Evolutionary conservation across 2,329 filamentous ascomycete genomes (phyloP), one percentile per base, ranked within the genome.

Genomic region (Calonectria pteridis): DNA sequence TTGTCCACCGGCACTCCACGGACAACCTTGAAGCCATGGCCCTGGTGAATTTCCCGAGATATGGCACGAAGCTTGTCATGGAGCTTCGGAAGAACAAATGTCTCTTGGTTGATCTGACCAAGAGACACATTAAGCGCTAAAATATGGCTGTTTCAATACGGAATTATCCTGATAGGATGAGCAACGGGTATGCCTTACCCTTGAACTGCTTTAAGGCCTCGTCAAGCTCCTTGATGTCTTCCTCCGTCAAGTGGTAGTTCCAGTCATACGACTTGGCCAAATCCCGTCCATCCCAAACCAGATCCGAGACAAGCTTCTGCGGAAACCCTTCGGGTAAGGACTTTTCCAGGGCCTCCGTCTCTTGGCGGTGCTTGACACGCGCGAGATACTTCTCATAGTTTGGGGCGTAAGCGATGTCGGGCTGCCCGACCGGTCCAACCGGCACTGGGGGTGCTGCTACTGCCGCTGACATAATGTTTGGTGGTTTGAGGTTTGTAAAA

Each of bases 11-110:
- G 85, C 1, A 93, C 79, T 13, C 91, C 91, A 10, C 90, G 87
- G 18, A 93, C 79, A 2, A 92, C 89, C 67, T 89, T 89, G 84
- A 93, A 92, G 9, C 91, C 91, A 63, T 88, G 87, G 7, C 90
- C 90, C 29, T 84, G 81, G 80, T 92, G 89, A 4, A 93, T 81
- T 75, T 91, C 89, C 3, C 83, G 78, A 0, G 90, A 90, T 23
- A 91, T 82, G 0, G 82, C 82, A 10, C 89, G 87, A 14, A 93
- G 86, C n/a, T 84, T 85, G 23, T 75, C 64, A n/a, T 77, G 76
- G 3, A 78, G 73, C 14, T 69, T 71, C 0, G 74, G 74, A 6
- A 78, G 43, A 7, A 65, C 68, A 37, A 78, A 78, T 4, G 76
- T 78, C 43, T 78, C 71, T 63, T 77, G 76, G 40, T 46, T 73